Base-by-base conservation (phyloP, 805 yeast species). In the Cyberlindnera petersonii region DNA sequence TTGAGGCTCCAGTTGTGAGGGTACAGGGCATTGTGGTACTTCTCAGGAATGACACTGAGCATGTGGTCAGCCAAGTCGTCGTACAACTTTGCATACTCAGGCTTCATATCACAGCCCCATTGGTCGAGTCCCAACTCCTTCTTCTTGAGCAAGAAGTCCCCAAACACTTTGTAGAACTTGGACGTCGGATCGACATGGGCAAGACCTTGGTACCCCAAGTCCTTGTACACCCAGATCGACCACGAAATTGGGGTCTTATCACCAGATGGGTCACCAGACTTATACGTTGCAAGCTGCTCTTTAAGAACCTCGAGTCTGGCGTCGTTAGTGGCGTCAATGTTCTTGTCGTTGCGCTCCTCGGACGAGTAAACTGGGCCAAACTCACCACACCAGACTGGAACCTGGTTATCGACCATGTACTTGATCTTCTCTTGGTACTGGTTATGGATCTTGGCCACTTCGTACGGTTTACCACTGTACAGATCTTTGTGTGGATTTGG, bases 221-320 rank as follows among this genome's bases (percentile, higher is more conserved):
- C 77, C 52, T 72, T 72, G 56, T 73, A 72, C 9, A 71, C 59
- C 78, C 78, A 72, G 43, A 72, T 72, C 8, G 76, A 69, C 76
- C 76, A 72, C 19, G 66, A 50, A 39, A 72, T 71, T 21, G 74
- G 69, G 11, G 65, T 28, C 7, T 59, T 60, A 50, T 69, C 75
- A 13, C 75, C 75, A 5, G 72, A 64, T 8, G 76, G 76, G 44
- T 71, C 74, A 20, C 76, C 76, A 4, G 46, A 26, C 37, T 59
- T 59, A n/a, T n/a, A n/a, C n/a, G n/a, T n/a, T n/a, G 49, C 60
- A 49, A 72, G 60, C 55, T 72, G 77, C 45, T 71, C 74, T 39
- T 63, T 62, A 48, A 72, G 61, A 21, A 71, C 65, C 17, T 60
- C 47, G 51, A 68, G 70, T 23, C 77, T 61, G 9, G 64, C 56